Conservation (phyloP, 2,329 filamentous ascomycete genomes). For the Fusarium sp. region DNA sequence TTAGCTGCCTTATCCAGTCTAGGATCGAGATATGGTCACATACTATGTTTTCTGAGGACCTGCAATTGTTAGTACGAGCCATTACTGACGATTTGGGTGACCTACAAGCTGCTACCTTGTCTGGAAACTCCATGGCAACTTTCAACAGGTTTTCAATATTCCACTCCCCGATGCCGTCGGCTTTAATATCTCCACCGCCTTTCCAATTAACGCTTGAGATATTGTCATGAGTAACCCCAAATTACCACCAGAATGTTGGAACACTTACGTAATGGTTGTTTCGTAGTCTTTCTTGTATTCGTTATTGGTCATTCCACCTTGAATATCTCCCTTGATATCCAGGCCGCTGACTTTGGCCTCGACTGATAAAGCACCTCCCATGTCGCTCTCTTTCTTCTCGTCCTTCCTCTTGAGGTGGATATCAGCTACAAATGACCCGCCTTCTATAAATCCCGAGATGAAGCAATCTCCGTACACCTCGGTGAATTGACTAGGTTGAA, state of each 20-base stretch:
- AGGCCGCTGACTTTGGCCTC: conserved; percentile 5
- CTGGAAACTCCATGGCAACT: conserved; percentile 18
- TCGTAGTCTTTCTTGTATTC: neutral
- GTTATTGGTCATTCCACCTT: conserved; percentile 2
- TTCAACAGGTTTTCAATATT: conserved; percentile 3
- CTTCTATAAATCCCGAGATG: conserved; percentile 33
- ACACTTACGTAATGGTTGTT: conserved; percentile 7
- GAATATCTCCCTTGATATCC: neutral
- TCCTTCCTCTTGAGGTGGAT: conserved; percentile 1
- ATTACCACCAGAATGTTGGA: neutral
- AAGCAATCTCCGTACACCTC: conserved; percentile 35
- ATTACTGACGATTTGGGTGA: neutral
- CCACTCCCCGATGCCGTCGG: conserved; percentile 6
- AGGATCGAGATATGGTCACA: neutral
- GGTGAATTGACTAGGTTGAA: conserved; percentile 13
- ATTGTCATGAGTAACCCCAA: too few species aligned
- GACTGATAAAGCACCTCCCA: conserved; percentile 6
- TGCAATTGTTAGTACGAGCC: neutral
- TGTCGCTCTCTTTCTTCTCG: neutral
- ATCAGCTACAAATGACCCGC: conserved; percentile 16
- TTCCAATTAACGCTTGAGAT: conserved; percentile 9
- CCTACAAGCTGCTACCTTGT: conserved; percentile 18
- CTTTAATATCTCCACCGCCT: conserved; percentile 21
- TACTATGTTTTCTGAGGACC: conserved; percentile 14
- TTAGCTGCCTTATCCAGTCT: too few species aligned